Conservation (phyloP, 1,139 yeast species). For the Yamadazyma trypodendri region DNA sequence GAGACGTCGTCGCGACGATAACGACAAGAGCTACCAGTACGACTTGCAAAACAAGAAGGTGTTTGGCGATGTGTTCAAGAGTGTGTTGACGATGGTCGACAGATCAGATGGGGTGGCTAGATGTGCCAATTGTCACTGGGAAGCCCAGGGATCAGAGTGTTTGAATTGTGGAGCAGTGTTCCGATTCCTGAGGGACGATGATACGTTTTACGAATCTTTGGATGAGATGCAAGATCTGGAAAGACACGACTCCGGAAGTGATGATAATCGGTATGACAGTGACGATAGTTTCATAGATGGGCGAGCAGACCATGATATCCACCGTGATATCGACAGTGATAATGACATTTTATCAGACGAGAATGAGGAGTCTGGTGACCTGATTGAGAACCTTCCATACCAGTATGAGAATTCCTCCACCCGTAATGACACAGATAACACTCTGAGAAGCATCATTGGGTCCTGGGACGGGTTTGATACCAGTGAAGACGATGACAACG, state of each 20-base stretch:
- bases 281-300: slow-evolving; percentile 32
- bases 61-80: slow-evolving; percentile 51
- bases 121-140: slow-evolving; percentile 84
- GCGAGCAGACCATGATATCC: slow-evolving; percentile 16
- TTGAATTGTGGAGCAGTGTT: slow-evolving; percentile 52
- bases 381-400: no score
- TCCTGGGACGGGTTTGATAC: slow-evolving; percentile 2
- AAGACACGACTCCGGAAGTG: slow-evolving; percentile 15
- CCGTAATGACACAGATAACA: no score
- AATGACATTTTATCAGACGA: slow-evolving; percentile 4
- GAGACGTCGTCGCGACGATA: slow-evolving; percentile 23
- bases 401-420: neutral
- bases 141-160: slow-evolving; percentile 58
- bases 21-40: slow-evolving; percentile 31
- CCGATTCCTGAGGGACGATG: slow-evolving; percentile 19
- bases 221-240: slow-evolving; percentile 26
- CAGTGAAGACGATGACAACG: slow-evolving; percentile 10
- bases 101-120: slow-evolving; percentile 76
- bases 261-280: slow-evolving; percentile 25
- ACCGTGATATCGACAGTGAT: slow-evolving; percentile 9
- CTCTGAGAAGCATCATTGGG: neutral
- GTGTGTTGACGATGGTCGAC: slow-evolving; percentile 53
- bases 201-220: slow-evolving; percentile 24
- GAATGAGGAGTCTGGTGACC: no score
- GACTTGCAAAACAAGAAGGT: slow-evolving; percentile 37